phyloP scores from a whole-genome alignment of 2,329 filamentous ascomycete species.

The Nemania sp. region DNA sequence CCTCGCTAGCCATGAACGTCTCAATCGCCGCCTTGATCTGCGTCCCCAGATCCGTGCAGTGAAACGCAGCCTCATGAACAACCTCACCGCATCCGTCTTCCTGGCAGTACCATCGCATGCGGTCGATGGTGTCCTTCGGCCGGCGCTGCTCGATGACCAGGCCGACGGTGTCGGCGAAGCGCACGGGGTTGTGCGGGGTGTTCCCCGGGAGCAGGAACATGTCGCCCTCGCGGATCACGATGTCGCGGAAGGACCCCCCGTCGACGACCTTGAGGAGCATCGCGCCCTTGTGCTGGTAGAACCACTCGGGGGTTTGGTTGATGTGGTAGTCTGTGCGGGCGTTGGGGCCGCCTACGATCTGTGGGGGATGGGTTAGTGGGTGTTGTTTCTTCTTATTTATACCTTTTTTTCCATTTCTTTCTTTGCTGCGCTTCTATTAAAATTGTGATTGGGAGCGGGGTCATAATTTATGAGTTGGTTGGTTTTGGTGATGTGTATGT shows the following conservation, averaged over 20 bases:
- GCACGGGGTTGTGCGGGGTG: slow-evolving; percentile 95
- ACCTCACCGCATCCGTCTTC: slow-evolving; percentile 68
- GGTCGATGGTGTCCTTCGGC: slow-evolving; percentile 76
- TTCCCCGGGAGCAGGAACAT: slow-evolving; percentile 95
- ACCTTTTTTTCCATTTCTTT: background rate
- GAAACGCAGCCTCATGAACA: slow-evolving; percentile 88
- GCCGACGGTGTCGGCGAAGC: slow-evolving; percentile 94
- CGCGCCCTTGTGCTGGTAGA: slow-evolving; percentile 93
- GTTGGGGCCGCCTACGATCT: slow-evolving; percentile 96
- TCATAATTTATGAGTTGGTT: background rate
- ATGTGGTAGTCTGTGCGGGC: slow-evolving; percentile 98
- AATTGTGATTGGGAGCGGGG: too few relatives aligned
- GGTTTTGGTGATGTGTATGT: background rate
- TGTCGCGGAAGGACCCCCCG: slow-evolving; percentile 77
- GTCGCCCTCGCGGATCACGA: slow-evolving; percentile 91
- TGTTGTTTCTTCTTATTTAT: background rate
- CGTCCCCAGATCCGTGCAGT: slow-evolving; percentile 89
- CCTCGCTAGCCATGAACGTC: slow-evolving; percentile 73
- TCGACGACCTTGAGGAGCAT: slow-evolving; percentile 97
- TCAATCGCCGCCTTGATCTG: slow-evolving; percentile 95
- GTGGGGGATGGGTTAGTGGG: slow-evolving; percentile 12
- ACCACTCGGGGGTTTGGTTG: slow-evolving; percentile 96
- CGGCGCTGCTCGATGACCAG: slow-evolving; percentile 90
- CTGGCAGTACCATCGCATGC: slow-evolving; percentile 90
- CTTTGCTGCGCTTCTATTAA: background rate